phyloP scores from a whole-genome alignment of 78 protist species.

The Dictyostelium purpureum region DNA sequence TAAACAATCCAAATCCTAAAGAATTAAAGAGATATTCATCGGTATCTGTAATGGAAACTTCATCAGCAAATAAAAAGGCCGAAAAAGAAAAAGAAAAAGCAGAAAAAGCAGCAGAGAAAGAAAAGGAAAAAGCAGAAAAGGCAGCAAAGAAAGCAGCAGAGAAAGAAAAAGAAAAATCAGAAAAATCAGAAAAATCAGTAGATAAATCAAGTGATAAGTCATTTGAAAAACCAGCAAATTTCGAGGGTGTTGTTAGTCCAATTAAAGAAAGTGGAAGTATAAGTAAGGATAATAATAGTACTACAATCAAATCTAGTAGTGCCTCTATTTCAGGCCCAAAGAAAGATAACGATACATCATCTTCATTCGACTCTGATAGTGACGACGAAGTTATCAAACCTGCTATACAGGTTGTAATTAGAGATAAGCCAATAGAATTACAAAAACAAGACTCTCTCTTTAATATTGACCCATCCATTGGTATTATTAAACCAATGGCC shows the following conservation, averaged over 20 bases:
- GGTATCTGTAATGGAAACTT: constrained; percentile 39
- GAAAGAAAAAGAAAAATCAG: constrained; percentile 7
- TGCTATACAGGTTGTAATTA: constrained; percentile 70
- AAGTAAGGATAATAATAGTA: not conserved
- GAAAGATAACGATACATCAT: not conserved
- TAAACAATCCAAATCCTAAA: constrained; percentile 47
- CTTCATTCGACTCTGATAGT: not conserved
- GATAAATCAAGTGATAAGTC: not conserved
- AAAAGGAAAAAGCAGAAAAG: not conserved
- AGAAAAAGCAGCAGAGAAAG: constrained; percentile 2
- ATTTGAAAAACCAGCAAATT: not conserved
- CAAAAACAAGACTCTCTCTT: constrained; percentile 7
- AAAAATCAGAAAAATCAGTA: not conserved
- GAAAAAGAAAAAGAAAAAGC: not conserved
- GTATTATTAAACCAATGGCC: not conserved
- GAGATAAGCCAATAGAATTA: constrained; percentile 64
- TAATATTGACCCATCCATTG: constrained; percentile 46
- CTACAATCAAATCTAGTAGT: not conserved
- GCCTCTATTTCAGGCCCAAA: not conserved
- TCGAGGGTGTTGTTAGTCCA: not conserved
- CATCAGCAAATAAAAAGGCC: not conserved
- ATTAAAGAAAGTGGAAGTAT: not conserved
- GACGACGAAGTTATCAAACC: constrained; percentile 40
- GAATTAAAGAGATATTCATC: constrained; percentile 71
- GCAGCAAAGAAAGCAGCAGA: not conserved